These are phyloP conservation scores for Neopestalotiopsis rosae DNA, from an alignment of 2,329 filamentous ascomycete genomes.

Conservation along the genomic window DNA sequence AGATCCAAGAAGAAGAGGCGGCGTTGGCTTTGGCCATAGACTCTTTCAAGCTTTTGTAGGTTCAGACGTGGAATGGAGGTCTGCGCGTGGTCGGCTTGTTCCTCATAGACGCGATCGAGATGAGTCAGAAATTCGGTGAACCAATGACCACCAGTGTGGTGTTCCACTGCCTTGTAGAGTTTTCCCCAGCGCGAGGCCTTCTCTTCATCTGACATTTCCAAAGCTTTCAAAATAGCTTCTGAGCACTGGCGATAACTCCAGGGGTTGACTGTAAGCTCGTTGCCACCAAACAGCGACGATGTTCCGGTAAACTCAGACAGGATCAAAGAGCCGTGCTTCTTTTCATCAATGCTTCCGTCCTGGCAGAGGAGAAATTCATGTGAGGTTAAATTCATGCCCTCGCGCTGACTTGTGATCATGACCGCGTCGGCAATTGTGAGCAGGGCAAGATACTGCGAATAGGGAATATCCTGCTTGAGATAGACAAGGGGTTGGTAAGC, in stretches of 20 bases:
- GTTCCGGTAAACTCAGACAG: conserved; percentile 95
- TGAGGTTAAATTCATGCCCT: conserved; percentile 96
- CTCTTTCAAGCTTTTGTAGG: conserved; percentile 64
- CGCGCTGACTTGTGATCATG: conserved; percentile 93
- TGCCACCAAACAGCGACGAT: conserved; percentile 80
- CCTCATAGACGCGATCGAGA: conserved; percentile 77
- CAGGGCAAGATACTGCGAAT: conserved; percentile 90
- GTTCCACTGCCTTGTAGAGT: conserved; percentile 74
- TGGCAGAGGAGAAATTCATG: conserved; percentile 96
- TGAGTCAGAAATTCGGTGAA: conserved; percentile 75
- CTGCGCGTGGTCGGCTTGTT: conserved; percentile 84
- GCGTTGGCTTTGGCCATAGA: conserved; percentile 69
- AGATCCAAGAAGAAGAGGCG: conserved; percentile 92
- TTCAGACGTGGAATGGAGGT: conserved; percentile 87
- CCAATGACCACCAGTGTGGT: conserved; percentile 87
- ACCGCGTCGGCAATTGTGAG: conserved; percentile 88
- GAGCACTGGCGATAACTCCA: conserved; percentile 94
- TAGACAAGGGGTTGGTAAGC: conserved; percentile 94
- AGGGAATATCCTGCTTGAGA: conserved; percentile 92
- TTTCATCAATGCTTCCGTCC: conserved; percentile 74
- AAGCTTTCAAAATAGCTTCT: conserved; percentile 80
- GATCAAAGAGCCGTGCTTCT: conserved; percentile 88
- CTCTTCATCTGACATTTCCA: conserved; percentile 80
- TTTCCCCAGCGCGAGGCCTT: conserved; percentile 76
- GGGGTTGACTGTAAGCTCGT: conserved; percentile 87